A percentile compares a stretch with the other conserved stretches of the same genome.
Evolutionary conservation across 2,329 filamentous ascomycete species (phyloP).

Genomic region (Xylaria hypoxylon): DNA sequence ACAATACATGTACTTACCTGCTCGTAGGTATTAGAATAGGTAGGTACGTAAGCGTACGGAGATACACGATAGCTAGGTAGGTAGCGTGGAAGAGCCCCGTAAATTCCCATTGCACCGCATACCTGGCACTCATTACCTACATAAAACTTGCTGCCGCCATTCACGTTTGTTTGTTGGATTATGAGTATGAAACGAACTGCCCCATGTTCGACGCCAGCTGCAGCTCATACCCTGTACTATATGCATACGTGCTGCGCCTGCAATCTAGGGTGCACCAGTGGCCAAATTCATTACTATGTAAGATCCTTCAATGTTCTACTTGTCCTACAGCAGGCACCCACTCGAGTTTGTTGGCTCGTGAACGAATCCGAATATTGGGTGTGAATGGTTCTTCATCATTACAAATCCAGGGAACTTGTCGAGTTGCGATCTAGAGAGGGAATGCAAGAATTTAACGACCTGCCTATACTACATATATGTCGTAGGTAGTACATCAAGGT

Average conservation of each 20-base stretch:
- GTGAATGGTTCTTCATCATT: too few relatives aligned
- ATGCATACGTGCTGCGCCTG: constrained; percentile 27
- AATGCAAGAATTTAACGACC: too few relatives aligned
- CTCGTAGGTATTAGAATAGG: not conserved
- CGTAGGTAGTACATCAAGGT: too few relatives aligned
- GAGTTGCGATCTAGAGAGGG: too few relatives aligned
- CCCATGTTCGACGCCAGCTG: constrained; percentile 23
- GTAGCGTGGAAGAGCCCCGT: too few relatives aligned
- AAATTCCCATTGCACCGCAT: not conserved
- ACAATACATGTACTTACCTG: not conserved
- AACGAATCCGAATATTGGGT: not conserved
- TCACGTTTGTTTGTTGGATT: constrained; percentile 18
- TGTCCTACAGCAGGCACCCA: not conserved
- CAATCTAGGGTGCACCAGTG: constrained; percentile 19
- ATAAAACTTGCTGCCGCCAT: not conserved
- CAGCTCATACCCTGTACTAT: constrained; percentile 1
- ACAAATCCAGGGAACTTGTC: too few relatives aligned
- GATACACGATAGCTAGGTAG: not conserved
- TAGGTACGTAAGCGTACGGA: not conserved
- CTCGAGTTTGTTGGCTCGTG: not conserved
- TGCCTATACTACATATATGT: too few relatives aligned
- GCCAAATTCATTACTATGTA: not conserved
- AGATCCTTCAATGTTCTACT: not conserved
- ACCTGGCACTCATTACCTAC: not conserved
- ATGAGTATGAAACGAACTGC: constrained; percentile 29